phyloP scores from a whole-genome alignment of 208 protist species.

The Trichomonas vaginalis region DNA sequence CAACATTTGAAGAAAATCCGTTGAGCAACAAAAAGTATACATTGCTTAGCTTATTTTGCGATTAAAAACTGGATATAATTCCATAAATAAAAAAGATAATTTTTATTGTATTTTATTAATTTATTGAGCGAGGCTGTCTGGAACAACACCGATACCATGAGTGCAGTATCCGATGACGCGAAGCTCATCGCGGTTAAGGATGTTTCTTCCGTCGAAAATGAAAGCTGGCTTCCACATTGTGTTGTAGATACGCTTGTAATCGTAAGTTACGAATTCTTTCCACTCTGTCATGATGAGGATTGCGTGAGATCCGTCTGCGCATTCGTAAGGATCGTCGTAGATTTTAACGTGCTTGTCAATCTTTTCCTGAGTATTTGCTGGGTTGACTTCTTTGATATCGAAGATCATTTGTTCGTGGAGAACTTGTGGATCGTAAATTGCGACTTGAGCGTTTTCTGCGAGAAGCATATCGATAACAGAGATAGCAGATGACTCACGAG shows the following conservation, averaged over 20 bases:
- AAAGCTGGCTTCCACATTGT: constrained; percentile 75
- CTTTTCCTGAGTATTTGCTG: neutral
- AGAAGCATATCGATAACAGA: constrained; percentile 59
- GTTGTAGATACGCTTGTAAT: constrained; percentile 61
- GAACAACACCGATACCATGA: neutral
- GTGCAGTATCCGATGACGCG: constrained; percentile 23
- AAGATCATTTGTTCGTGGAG: constrained; percentile 41
- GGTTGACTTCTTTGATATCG: constrained; percentile 49
- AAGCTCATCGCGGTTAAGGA: constrained; percentile 50
- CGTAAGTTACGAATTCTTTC: constrained; percentile 72
- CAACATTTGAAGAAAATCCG: too few species aligned
- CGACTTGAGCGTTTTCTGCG: constrained; percentile 60
- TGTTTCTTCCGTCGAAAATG: constrained; percentile 73
- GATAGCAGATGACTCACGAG: constrained; percentile 69
- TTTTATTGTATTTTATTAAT: too few species aligned
- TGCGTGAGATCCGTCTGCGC: constrained; percentile 55
- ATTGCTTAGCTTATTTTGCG: too few species aligned
- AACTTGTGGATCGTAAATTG: constrained; percentile 87
- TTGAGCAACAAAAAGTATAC: too few species aligned
- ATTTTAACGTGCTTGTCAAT: constrained; percentile 21
- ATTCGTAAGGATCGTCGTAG: constrained; percentile 39
- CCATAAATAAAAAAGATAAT: too few species aligned
- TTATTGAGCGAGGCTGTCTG: neutral
- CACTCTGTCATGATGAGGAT: constrained; percentile 85
- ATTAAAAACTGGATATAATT: too few species aligned